phyloP scores from a whole-genome alignment of 1,139 yeast species.

The Scheffersomyces lignicola region DNA sequence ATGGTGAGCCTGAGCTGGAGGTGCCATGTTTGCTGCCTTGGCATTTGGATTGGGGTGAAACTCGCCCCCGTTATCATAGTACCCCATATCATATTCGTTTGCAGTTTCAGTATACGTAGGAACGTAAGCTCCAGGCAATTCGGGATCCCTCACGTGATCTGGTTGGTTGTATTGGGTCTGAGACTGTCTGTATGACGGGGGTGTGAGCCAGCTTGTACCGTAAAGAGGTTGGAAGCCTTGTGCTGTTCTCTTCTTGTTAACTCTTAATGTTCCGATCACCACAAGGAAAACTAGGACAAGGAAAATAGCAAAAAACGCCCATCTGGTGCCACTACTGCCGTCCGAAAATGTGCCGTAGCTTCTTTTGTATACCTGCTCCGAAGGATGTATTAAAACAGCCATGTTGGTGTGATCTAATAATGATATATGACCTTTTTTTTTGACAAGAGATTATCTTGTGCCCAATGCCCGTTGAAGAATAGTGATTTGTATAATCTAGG shows the following conservation, averaged over 20 bases:
- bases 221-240: constrained; percentile 70
- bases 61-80: constrained; percentile 69
- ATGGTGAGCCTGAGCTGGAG: constrained; percentile 20
- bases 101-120: constrained; percentile 70
- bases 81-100: constrained; percentile 75
- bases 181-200: constrained; percentile 80
- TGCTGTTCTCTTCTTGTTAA: constrained; percentile 59
- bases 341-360: constrained; percentile 21
- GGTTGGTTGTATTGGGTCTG: constrained; percentile 59
- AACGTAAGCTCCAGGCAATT: constrained; percentile 44
- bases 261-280: constrained; percentile 52
- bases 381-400: background rate
- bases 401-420: background rate
- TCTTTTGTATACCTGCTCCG: constrained; percentile 5
- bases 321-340: constrained; percentile 42
- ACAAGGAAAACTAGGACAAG: constrained; percentile 49
- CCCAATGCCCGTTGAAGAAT: no score
- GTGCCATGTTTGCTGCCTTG: constrained; percentile 18
- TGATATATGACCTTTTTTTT: background rate
- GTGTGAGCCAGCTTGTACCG: constrained; percentile 91
- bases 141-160: constrained; percentile 30
- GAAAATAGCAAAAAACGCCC: constrained; percentile 60
- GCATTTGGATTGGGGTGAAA: constrained; percentile 42
- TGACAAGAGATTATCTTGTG: no score
- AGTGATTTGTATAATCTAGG: no score